Conservation (phyloP, 2,329 filamentous ascomycete genomes). For the Juglanconis sp. region DNA sequence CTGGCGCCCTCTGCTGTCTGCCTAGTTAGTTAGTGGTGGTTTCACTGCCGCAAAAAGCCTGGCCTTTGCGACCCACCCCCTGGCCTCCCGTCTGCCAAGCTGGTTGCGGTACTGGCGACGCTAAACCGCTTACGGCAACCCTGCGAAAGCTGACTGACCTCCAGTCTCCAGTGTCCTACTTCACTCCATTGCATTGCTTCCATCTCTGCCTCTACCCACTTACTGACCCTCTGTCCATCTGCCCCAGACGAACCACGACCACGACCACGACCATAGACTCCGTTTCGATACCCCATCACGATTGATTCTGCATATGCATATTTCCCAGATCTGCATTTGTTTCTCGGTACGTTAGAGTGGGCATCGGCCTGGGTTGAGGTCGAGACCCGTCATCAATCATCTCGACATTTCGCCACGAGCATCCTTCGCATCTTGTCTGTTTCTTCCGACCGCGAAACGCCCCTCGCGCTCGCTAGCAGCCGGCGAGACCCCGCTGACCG, state of each 20-base stretch:
- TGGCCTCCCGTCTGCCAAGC: not conserved
- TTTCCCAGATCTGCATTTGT: constrained; percentile 8
- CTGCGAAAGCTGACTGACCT: not conserved
- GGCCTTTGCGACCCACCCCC: not conserved
- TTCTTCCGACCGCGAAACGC: not conserved
- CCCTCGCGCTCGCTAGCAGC: not conserved
- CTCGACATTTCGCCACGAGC: not conserved
- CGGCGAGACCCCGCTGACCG: not conserved
- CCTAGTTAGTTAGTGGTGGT: too few species aligned
- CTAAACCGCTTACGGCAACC: not conserved
- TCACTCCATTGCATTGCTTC: not conserved
- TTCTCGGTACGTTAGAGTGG: constrained; percentile 12
- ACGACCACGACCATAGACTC: constrained; percentile 10
- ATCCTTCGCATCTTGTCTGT: not conserved
- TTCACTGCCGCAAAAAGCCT: too few species aligned
- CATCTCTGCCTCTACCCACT: not conserved
- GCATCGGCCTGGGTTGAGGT: not conserved
- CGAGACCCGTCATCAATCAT: not conserved
- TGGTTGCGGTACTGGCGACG: not conserved
- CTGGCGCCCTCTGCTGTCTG: too few species aligned
- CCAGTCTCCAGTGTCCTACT: not conserved
- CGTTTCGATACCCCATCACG: constrained; percentile 15
- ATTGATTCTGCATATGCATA: constrained; percentile 10
- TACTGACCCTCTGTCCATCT: constrained; percentile 3
- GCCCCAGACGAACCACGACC: not conserved